Evolutionary conservation across 1,284 basidiomycete species (phyloP), one percentile per base, ranked within the genome.

Genomic region (Pholiota adiposa): DNA sequence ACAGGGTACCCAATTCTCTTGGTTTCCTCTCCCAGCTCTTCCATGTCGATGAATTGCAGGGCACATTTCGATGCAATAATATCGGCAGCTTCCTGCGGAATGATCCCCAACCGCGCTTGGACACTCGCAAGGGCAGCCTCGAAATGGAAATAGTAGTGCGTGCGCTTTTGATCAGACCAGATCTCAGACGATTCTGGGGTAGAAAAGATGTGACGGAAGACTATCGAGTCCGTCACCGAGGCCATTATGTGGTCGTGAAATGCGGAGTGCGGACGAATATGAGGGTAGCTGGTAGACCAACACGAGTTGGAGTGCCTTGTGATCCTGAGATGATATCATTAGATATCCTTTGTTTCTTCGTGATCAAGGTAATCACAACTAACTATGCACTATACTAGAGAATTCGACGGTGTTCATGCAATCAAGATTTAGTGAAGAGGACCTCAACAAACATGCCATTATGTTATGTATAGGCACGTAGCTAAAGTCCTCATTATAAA

Each of bases 1-100:
- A 80, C 74, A 1, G 79, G 77, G 59, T 79, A 80, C 6, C 79
- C 77, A 9, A 80, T 79, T 57, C 64, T 72, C 60, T 73, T 71
- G 3, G 77, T 80, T 33, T 79, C 75, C 52, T 62, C 70, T 51
- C 65, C 73, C 48, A 80, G 69, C 51, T 75, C 67, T 27, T 72
- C 68, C 64, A 79, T 74, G 53, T 79, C 69, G 33, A 81, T 69
- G 18, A 75, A 65, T 11, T 73, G 65, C 18, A 77, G 64, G n/a
- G 70, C 51, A 56, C 76, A 79, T 59, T 72, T 76, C 1, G 65
- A 59, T 19, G 60, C 44, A 50, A 80, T 77, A 43, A 65, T 69
- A 3, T 67, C 58, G 16, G 73, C 77, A 31, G 79, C 76, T 18
- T 74, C 68, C 3, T 63, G 55, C 3, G 77, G 78, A 54, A 81